Percentiles rank a stretch among this genome's conserved stretches.
These are phyloP conservation scores for Meyerozyma smithsonii DNA, from an alignment of 1,139 yeast species.

Conservation along the genomic window DNA sequence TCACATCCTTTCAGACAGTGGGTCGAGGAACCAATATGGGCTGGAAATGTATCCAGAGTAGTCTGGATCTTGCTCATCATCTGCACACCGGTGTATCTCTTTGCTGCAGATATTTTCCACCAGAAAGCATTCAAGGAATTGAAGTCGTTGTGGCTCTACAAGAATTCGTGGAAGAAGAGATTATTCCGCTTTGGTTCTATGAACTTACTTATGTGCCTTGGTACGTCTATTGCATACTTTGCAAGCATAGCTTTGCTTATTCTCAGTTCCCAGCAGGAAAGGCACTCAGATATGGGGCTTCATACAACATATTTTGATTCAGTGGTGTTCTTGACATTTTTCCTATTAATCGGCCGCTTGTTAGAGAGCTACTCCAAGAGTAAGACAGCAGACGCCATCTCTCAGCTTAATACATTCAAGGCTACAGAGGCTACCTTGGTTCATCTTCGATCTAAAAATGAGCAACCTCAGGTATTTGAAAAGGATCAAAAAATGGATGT, in stretches of 20 bases:
- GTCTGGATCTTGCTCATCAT: slow-evolving; percentile 64
- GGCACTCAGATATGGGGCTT: slow-evolving; percentile 34
- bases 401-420: slow-evolving; percentile 48
- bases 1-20: slow-evolving; percentile 42
- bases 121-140: slow-evolving; percentile 59
- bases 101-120: slow-evolving; percentile 72
- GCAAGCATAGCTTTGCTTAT: slow-evolving; percentile 58
- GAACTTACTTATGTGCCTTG: slow-evolving; percentile 68
- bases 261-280: slow-evolving; percentile 40
- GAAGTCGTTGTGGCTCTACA: slow-evolving; percentile 50
- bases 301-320: slow-evolving; percentile 73
- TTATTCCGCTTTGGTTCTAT: slow-evolving; percentile 70
- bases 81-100: slow-evolving; percentile 71
- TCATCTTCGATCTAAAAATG: slow-evolving; percentile 20
- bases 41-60: slow-evolving; percentile 55
- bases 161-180: slow-evolving; percentile 52
- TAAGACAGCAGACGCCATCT: slow-evolving; percentile 63
- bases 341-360: slow-evolving; percentile 63
- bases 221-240: slow-evolving; percentile 68
- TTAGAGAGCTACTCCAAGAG: slow-evolving; percentile 63
- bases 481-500: slow-evolving; percentile 39
- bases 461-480: slow-evolving; percentile 14
- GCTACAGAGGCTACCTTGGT: slow-evolving; percentile 48
- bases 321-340: slow-evolving; percentile 69
- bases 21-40: slow-evolving; percentile 61